These are phyloP conservation scores for Centaurea solstitialis DNA, from an alignment of 129 eudicot species.

Conservation along the genomic window DNA sequence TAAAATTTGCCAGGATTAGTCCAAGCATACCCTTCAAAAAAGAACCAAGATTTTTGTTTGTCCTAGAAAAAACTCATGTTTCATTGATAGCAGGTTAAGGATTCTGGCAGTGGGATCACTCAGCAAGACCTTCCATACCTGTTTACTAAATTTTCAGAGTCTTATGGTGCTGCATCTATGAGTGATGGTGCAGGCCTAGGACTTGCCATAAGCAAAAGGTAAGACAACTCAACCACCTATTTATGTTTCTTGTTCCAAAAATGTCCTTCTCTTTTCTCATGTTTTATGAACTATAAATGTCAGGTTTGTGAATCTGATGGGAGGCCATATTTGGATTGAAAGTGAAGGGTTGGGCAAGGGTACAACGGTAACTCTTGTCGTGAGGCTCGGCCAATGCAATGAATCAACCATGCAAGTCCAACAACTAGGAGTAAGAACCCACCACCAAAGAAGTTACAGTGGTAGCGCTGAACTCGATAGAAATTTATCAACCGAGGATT, in stretches of 20 bases:
- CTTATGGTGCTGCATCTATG: constrained; percentile 32
- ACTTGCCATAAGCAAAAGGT: constrained; percentile 61
- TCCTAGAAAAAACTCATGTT: neutral
- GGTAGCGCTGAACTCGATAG: constrained; percentile 14
- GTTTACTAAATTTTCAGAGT: constrained; percentile 37
- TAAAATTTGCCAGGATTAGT: no score
- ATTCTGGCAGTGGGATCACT: constrained; percentile 51
- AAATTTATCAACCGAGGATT: constrained; percentile 3
- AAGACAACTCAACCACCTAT: neutral
- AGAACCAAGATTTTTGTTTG: neutral
- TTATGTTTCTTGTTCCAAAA: neutral
- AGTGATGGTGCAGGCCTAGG: constrained; percentile 47
- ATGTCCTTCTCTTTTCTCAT: neutral
- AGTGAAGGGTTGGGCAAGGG: constrained; percentile 59
- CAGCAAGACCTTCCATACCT: constrained; percentile 49
- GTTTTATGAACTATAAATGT: neutral
- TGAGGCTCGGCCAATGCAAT: constrained; percentile 39
- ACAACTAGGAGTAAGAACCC: constrained; percentile 2
- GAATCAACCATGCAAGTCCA: constrained; percentile 22
- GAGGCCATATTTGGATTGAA: constrained; percentile 54
- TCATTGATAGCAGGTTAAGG: constrained; percentile 41
- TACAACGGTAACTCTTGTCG: constrained; percentile 41
- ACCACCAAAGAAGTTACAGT: neutral
- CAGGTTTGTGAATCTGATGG: constrained; percentile 61
- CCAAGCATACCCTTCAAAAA: no score